These are phyloP conservation scores for Yamadazyma mexicana DNA, from an alignment of 1,139 yeast genomes.

Conservation along the genomic window DNA sequence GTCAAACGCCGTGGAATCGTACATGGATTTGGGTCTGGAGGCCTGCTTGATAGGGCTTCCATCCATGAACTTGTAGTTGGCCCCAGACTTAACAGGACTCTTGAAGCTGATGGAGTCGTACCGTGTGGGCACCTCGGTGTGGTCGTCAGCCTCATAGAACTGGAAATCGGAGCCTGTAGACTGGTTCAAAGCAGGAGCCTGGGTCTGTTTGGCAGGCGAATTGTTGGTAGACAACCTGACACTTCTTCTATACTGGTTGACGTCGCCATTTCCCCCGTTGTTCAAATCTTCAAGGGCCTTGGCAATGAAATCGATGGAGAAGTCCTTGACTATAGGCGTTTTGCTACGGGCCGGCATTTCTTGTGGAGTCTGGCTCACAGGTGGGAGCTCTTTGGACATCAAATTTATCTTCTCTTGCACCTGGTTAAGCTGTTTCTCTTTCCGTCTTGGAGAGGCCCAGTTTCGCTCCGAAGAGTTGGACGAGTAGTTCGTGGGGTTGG, in stretches of 20 bases:
- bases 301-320: constrained; percentile 51
- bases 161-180: constrained; percentile 4
- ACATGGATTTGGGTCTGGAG: constrained; percentile 47
- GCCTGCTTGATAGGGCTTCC: constrained; percentile 13
- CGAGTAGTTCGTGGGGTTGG: constrained; percentile 49
- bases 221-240: constrained; percentile 29
- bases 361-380: constrained; percentile 12
- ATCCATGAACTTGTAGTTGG: constrained; percentile 4
- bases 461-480: constrained; percentile 34
- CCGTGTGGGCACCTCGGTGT: constrained; percentile 35
- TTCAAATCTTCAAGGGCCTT: constrained; percentile 67
- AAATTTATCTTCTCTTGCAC: constrained; percentile 44
- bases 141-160: constrained; percentile 33
- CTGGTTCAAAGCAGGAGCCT: no score
- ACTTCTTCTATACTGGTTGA: constrained; percentile 42
- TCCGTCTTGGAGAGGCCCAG: constrained; percentile 57
- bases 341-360: constrained; percentile 10
- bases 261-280: constrained; percentile 62
- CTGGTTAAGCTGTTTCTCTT: constrained; percentile 34
- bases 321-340: constrained; percentile 45
- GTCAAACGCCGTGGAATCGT: constrained; percentile 14
- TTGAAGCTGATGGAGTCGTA: constrained; percentile 36
- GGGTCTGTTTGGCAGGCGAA: no score
- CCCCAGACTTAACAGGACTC: constrained; percentile 10
- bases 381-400: constrained; percentile 33